Conservation (phyloP, 805 yeast genomes). For the Yarrowia hollandica region DNA sequence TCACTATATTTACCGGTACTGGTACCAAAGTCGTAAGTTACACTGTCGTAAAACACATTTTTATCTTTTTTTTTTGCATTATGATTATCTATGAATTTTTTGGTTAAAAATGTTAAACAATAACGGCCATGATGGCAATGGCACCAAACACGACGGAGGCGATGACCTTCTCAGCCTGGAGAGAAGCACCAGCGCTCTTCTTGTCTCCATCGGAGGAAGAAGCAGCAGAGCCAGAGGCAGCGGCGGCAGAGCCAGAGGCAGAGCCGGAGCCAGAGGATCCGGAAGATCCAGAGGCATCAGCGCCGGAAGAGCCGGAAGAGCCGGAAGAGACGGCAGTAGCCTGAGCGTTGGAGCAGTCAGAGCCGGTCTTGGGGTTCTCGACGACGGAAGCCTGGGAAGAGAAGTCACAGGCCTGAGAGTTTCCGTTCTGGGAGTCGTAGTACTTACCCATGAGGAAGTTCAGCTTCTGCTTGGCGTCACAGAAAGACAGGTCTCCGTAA, state of each 20-base stretch:
- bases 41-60: too few relatives aligned
- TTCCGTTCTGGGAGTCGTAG: conserved; percentile 50
- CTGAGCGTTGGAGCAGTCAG: conserved; percentile 47
- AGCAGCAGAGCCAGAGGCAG: conserved; percentile 2
- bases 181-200: conserved; percentile 19
- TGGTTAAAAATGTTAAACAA: conserved; percentile 16
- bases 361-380: conserved; percentile 46
- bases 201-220: conserved; percentile 20
- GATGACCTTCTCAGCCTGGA: conserved; percentile 13
- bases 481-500: conserved; percentile 75
- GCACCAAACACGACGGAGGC: conserved; percentile 6
- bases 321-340: conserved; percentile 50
- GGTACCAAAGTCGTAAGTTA: too few relatives aligned
- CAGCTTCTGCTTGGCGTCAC: conserved; percentile 68
- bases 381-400: conserved; percentile 63
- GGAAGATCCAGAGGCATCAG: conserved; percentile 31
- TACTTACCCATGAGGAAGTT: conserved; percentile 66
- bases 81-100: conserved; percentile 11
- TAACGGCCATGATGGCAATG: conserved; percentile 24
- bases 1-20: too few relatives aligned
- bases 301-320: conserved; percentile 38
- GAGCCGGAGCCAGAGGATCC: conserved; percentile 39
- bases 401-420: conserved; percentile 64
- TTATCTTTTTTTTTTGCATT: neutral
- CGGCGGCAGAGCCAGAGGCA: neutral